Percentiles rank a stretch among this genome's conserved stretches.
phyloP scores from a whole-genome alignment of 1,284 basidiomycete genomes.

The Fomitopsis pinicola region DNA sequence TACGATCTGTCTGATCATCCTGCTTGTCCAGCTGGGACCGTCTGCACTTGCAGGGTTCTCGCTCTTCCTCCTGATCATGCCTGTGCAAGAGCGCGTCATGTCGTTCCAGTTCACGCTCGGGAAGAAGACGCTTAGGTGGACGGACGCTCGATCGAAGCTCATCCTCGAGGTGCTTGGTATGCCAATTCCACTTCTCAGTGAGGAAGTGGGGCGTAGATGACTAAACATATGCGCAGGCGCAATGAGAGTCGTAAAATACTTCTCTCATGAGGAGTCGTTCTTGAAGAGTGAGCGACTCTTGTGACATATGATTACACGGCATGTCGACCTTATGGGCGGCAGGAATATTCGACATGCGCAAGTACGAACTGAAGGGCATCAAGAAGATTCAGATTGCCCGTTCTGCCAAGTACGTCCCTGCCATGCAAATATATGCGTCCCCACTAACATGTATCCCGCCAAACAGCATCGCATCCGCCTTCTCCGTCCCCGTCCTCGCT shows the following conservation, averaged over 20 bases:
- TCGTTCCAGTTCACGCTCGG: conserved; percentile 60
- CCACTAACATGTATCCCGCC: not conserved
- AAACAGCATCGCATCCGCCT: conserved; percentile 45
- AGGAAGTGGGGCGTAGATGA: not conserved
- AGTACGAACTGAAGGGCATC: conserved; percentile 51
- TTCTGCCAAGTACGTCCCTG: conserved; percentile 49
- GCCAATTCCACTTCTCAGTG: conserved; percentile 3
- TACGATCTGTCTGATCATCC: conserved; percentile 54
- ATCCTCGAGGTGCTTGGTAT: conserved; percentile 61
- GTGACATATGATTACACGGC: not conserved
- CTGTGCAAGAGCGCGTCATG: conserved; percentile 72
- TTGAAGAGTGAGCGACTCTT: conserved; percentile 43
- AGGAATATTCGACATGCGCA: conserved; percentile 54
- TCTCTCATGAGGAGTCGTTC: conserved; percentile 67
- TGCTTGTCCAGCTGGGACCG: conserved; percentile 69
- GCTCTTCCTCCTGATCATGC: conserved; percentile 64
- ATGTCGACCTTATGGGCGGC: not conserved
- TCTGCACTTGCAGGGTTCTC: conserved; percentile 77
- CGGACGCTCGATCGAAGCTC: conserved; percentile 65
- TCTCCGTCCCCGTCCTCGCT: conserved; percentile 62
- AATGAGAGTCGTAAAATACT: conserved; percentile 77
- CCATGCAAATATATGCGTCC: too few relatives aligned
- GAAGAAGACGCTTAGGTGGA: conserved; percentile 61
- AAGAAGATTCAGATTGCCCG: conserved; percentile 57
- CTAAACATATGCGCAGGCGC: conserved; percentile 34